Conservation (phyloP, 768 basidiomycete genomes). For the Suillus lakei region DNA sequence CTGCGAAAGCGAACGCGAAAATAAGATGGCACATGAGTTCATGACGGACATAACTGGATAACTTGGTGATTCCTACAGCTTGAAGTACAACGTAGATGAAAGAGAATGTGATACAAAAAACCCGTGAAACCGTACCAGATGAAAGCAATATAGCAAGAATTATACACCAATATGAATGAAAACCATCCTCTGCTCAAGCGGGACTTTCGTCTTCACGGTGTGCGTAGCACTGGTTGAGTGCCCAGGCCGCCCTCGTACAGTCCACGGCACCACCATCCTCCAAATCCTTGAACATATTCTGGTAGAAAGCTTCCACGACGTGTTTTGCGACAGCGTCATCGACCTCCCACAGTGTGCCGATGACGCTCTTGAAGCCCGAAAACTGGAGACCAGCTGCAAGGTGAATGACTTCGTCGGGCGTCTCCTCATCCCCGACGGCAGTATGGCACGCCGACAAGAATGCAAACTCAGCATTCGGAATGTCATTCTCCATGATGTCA, state of each 20-base stretch:
- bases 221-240: neutral
- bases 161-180: too few species aligned
- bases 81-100: too few species aligned
- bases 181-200: too few species aligned
- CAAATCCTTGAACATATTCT: neutral
- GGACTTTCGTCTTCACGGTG: constrained; percentile 1
- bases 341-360: constrained; percentile 28
- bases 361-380: constrained; percentile 26
- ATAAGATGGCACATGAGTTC: too few species aligned
- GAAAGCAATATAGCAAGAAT: too few species aligned
- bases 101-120: neutral
- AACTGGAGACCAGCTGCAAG: constrained; percentile 26
- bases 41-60: too few species aligned
- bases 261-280: constrained; percentile 11
- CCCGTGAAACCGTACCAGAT: neutral
- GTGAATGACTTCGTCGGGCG: constrained; percentile 25
- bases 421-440: constrained; percentile 19
- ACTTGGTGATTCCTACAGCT: too few species aligned
- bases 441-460: constrained; percentile 30
- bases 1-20: too few species aligned
- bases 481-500: constrained; percentile 10
- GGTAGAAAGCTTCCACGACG: constrained; percentile 2
- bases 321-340: constrained; percentile 3
- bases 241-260: constrained; percentile 6
- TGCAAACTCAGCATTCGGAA: constrained; percentile 3